phyloP scores from a whole-genome alignment of 768 basidiomycete species.

The Mycena vulgaris region DNA sequence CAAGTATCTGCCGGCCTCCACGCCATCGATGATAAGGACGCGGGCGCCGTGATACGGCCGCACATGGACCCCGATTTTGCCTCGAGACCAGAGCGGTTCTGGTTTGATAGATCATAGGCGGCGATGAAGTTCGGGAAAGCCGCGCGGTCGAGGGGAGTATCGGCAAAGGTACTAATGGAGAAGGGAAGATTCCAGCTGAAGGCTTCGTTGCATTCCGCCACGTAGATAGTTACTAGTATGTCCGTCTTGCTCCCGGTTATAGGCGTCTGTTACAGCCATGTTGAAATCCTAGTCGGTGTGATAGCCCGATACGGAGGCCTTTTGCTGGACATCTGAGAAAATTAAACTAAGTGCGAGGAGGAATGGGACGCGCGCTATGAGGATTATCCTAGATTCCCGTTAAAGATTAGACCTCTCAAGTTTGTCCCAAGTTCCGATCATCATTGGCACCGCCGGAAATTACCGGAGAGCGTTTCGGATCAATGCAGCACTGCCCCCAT shows the following conservation, averaged over 20 bases:
- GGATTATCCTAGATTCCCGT: too few species aligned
- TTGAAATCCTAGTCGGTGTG: conserved; percentile 38
- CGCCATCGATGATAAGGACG: conserved; percentile 29
- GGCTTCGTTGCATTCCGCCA: conserved; percentile 29
- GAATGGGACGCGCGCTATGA: too few species aligned
- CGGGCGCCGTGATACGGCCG: conserved; percentile 31
- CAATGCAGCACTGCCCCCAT: too few species aligned
- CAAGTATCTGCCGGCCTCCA: conserved; percentile 28
- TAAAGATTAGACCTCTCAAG: too few species aligned
- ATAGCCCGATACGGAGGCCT: conserved; percentile 7
- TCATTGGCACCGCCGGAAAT: too few species aligned
- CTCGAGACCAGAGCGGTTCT: conserved; percentile 34
- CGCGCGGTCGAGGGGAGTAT: conserved; percentile 23
- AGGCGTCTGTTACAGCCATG: conserved; percentile 37
- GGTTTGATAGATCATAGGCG: conserved; percentile 37
- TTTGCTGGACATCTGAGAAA: conserved; percentile 16
- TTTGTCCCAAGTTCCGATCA: too few species aligned
- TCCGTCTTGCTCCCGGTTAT: conserved; percentile 37
- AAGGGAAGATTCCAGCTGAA: conserved; percentile 41
- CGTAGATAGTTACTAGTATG: conserved; percentile 37
- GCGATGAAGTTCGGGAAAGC: conserved; percentile 31
- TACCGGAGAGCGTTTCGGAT: too few species aligned
- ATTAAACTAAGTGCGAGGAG: not conserved
- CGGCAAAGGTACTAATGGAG: conserved; percentile 35
- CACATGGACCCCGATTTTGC: conserved; percentile 28